Evolutionary conservation across 1,139 yeast genomes (phyloP), one percentile per base, ranked within the genome.

Genomic region (Hyphopichia burtonii): DNA sequence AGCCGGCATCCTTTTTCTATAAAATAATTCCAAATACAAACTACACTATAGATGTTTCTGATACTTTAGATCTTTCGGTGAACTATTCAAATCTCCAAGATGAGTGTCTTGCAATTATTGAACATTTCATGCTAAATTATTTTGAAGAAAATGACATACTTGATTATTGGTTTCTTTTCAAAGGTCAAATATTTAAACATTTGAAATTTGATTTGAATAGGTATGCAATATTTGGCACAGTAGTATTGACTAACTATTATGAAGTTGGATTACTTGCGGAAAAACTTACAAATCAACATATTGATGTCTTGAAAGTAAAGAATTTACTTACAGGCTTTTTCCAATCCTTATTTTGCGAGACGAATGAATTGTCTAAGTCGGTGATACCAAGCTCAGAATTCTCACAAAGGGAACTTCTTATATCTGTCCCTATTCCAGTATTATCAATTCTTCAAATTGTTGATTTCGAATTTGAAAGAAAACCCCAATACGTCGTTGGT

Each of bases 1-100:
- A 86, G 44, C 86, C 90, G 0, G 80, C 81, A 0, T 74, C 81
- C 1, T 76, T 75, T 38, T 80, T 84, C 45, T 87, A 77, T 58
- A 72, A 75, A 40, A 71, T 86, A 19, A 59, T 45, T 1, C 65
- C 71, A 0, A 48, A 54, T 1, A 38, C 43, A 1, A 48, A 44
- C 6, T 56, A 58, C 32, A 38, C 39, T 7, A 48, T 66, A 11
- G 49, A 50, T 12, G 42, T 57, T 1, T 55, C 66, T 7, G 80
- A 76, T 39, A 54, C 61, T 4, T 62, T 82, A 38, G 63, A 64
- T 8, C 58, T 82, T 36, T 55, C 48, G 3, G 66, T 82, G n/a
- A 52, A 55, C 7, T 82, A 78, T 50, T 61, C 76, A 17, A 71
- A 69, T 41, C 50, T 81, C 7, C 55, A 59, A 15, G 68, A 68